These are phyloP conservation scores for Arctium minus DNA, from an alignment of 129 eudicot genomes.

Conservation along the genomic window DNA sequence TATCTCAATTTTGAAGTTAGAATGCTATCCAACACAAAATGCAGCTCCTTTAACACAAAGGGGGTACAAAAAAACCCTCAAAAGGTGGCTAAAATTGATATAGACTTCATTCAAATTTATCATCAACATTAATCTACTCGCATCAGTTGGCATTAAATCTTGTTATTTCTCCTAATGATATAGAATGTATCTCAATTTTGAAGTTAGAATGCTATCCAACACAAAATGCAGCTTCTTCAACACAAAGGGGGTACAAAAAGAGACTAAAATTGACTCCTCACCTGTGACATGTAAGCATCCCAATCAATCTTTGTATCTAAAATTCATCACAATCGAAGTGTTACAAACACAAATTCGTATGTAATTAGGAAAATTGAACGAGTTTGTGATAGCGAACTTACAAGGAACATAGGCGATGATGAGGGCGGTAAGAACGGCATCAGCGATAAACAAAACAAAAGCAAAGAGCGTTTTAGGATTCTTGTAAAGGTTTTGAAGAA, in stretches of 20 bases:
- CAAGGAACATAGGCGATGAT: constrained; percentile 80
- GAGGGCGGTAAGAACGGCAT: constrained; percentile 60
- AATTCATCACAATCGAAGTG: constrained; percentile 5
- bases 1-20: not conserved
- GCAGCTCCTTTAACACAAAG: not conserved
- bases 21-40: not conserved
- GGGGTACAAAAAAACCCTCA: not conserved
- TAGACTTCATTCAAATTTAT: not conserved
- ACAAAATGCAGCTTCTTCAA: not conserved
- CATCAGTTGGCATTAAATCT: not conserved
- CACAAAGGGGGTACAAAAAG: not conserved
- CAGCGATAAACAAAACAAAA: constrained; percentile 48
- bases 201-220: not conserved
- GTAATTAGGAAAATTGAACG: not conserved
- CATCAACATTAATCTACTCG: constrained; percentile 2
- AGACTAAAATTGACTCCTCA: constrained; percentile 1
- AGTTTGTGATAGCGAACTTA: constrained; percentile 23
- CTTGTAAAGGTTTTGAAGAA: constrained; percentile 17
- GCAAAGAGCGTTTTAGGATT: constrained; percentile 46
- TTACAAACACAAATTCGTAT: not conserved
- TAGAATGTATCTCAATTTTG: not conserved
- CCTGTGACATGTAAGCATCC: constrained; percentile 99
- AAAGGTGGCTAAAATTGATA: not conserved
- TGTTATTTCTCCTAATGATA: not conserved
- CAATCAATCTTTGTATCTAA: constrained; percentile 92